These are phyloP conservation scores for Mallotus repandus DNA, from an alignment of 441 rosid species.

Conservation along the genomic window DNA sequence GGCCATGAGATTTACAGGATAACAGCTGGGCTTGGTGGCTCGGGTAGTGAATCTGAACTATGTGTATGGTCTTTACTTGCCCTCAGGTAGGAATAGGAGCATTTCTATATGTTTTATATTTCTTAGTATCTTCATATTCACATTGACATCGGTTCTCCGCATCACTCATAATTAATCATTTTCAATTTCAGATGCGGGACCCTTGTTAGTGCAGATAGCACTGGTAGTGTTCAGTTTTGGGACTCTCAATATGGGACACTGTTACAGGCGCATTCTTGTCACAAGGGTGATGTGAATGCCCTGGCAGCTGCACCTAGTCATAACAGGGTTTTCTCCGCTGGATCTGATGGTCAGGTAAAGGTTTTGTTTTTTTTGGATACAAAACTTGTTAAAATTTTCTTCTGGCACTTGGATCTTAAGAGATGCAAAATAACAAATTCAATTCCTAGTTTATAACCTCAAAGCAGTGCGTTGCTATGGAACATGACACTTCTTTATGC, in stretches of 20 bases:
- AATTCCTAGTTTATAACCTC: background rate
- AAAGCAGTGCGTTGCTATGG: background rate
- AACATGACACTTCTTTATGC: background rate
- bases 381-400: slow-evolving; percentile 1
- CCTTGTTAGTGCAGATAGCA: slow-evolving; percentile 93
- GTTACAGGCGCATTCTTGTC: slow-evolving; percentile 73
- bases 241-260: slow-evolving; percentile 83
- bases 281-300: slow-evolving; percentile 92
- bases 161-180: slow-evolving; percentile 23
- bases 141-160: slow-evolving; percentile 1
- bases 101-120: background rate
- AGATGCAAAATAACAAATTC: background rate
- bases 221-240: slow-evolving; percentile 95
- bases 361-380: slow-evolving; percentile 2
- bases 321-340: slow-evolving; percentile 86
- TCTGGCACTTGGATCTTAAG: background rate
- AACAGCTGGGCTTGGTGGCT: slow-evolving; percentile 85
- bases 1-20: slow-evolving; percentile 78
- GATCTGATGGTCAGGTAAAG: slow-evolving; percentile 93
- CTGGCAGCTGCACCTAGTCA: slow-evolving; percentile 85
- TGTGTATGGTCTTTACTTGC: slow-evolving; percentile 90
- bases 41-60: slow-evolving; percentile 66
- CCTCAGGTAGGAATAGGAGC: slow-evolving; percentile 51
- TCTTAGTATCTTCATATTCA: background rate
- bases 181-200: slow-evolving; percentile 60